Percentiles rank a stretch among this genome's conserved stretches.
Conservation (phyloP, 2,329 filamentous ascomycete species). For the Hymenoscyphus occultus region DNA sequence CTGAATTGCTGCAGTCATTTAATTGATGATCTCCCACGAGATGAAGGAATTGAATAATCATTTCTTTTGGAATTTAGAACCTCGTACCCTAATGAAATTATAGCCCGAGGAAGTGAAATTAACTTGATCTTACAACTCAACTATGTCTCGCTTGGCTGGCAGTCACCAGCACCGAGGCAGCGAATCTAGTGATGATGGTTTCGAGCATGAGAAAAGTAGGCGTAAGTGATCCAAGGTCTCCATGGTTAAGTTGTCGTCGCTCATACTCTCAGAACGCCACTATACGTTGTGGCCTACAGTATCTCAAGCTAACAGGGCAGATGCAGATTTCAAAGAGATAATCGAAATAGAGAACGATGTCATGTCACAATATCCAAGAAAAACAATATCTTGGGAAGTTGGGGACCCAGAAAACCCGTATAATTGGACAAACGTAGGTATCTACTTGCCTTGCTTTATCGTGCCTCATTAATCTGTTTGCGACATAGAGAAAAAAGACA, state of each 20-base stretch:
- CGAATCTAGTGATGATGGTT: slow-evolving; percentile 18
- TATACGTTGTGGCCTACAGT: slow-evolving; percentile 25
- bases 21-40: background rate
- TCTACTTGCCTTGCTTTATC: background rate
- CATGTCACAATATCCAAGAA: slow-evolving; percentile 27
- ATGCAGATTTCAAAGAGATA: slow-evolving; percentile 42
- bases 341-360: slow-evolving; percentile 43
- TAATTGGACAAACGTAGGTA: slow-evolving; percentile 32
- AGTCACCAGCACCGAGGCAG: background rate
- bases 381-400: slow-evolving; percentile 32
- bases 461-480: background rate
- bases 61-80: background rate
- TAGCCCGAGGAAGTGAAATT: background rate
- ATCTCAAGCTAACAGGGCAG: slow-evolving; percentile 39
- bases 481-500: slow-evolving; percentile 49
- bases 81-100: background rate
- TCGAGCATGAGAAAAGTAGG: slow-evolving; percentile 12
- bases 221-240: slow-evolving; percentile 12
- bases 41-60: background rate
- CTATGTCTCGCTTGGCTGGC: background rate
- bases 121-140: background rate
- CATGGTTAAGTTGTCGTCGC: background rate
- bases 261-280: slow-evolving; percentile 15
- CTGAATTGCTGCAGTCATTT: background rate
- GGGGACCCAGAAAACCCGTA: slow-evolving; percentile 34